Conservation (phyloP, 2,329 filamentous ascomycete species). For the Beauveria brongniartii region DNA sequence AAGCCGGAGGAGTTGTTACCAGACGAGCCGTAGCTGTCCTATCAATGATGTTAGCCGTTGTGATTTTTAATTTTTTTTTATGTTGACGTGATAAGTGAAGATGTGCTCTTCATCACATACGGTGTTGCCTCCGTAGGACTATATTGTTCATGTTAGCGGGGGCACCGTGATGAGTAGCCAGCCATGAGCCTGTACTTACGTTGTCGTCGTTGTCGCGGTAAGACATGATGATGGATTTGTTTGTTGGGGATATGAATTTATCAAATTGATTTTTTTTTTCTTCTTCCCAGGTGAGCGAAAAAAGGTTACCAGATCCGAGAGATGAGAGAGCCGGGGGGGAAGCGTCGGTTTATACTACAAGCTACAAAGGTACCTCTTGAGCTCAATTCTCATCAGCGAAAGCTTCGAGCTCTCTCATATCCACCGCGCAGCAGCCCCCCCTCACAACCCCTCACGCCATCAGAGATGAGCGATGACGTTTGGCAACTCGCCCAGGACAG, state of each 20-base stretch:
- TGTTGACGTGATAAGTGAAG: neutral
- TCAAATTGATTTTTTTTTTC: neutral
- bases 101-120: slow-evolving; percentile 13
- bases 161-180: neutral
- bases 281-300: neutral
- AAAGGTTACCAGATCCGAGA: neutral
- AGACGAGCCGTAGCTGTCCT: slow-evolving; percentile 15
- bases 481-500: neutral
- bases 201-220: slow-evolving; percentile 34
- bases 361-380: slow-evolving; percentile 8
- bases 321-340: neutral
- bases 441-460: slow-evolving; percentile 8
- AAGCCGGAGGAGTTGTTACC: slow-evolving; percentile 1
- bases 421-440: neutral
- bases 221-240: slow-evolving; percentile 31
- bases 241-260: neutral
- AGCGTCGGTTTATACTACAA: slow-evolving; percentile 7
- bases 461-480: slow-evolving; percentile 8
- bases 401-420: neutral
- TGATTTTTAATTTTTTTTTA: neutral
- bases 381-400: neutral
- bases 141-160: slow-evolving; percentile 16
- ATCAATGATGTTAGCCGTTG: neutral
- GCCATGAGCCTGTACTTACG: slow-evolving; percentile 18
- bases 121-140: slow-evolving; percentile 21